phyloP scores from a whole-genome alignment of 768 basidiomycete species.

The Dendrothele bispora region DNA sequence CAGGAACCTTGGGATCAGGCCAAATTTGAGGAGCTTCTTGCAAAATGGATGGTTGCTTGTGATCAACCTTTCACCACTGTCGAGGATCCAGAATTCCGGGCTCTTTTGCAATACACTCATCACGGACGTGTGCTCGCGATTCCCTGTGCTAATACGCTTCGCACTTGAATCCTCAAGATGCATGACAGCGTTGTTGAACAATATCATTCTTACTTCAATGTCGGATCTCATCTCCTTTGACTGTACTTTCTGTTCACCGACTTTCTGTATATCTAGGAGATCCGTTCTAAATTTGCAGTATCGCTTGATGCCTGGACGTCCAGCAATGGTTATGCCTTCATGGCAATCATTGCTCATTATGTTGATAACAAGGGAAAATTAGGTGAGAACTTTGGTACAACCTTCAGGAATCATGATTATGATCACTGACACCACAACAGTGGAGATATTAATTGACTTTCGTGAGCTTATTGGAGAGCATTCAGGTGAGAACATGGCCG shows the following conservation, averaged over 20 bases:
- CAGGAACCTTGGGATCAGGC: constrained; percentile 2
- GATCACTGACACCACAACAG: constrained; percentile 7
- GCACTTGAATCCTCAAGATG: not conserved
- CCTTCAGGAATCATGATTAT: not conserved
- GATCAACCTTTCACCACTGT: not conserved
- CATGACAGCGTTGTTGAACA: not conserved
- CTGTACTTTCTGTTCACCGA: not conserved
- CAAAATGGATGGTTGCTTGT: constrained; percentile 1
- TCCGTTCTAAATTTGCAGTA: constrained; percentile 12
- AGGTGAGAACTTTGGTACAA: constrained; percentile 14
- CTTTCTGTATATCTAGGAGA: not conserved
- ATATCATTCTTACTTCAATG: not conserved
- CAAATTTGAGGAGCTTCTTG: not conserved
- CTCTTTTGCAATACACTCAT: not conserved
- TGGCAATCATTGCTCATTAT: constrained; percentile 29
- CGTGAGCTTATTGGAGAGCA: constrained; percentile 24
- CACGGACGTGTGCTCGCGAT: not conserved
- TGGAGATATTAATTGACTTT: constrained; percentile 27
- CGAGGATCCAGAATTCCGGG: not conserved
- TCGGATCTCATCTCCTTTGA: no score
- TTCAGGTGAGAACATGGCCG: constrained; percentile 27
- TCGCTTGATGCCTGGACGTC: constrained; percentile 32
- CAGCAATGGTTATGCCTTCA: constrained; percentile 26
- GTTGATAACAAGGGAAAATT: constrained; percentile 22
- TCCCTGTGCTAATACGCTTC: not conserved